Evolutionary conservation across 805 yeast species (phyloP), one percentile per base, ranked within the genome.

Genomic region (Lipomyces chichibuensis): DNA sequence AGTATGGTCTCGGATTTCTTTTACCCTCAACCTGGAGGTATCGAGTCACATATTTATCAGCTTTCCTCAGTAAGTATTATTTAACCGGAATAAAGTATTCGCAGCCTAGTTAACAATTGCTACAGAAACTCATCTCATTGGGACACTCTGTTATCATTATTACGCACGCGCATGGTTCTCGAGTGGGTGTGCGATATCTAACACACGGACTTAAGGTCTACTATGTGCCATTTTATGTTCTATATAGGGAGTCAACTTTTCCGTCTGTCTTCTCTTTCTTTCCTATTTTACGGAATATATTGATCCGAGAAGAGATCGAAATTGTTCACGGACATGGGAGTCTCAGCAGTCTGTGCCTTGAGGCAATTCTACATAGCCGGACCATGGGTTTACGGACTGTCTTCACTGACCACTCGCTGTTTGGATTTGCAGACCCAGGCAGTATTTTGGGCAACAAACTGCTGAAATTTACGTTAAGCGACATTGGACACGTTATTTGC

Each of bases 11-110:
- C 96, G 56, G 99, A 95, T 78, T 95, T 92, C 82, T 95, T 95
- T 85, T 95, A 90, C 79, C 99, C 99, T 11, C 99, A 95, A 76
- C 89, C 98, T 0, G 99, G 99, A 2, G 99, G 99, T 9, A 96
- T 95, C 1, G 99, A 95, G 77, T 87, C 94, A 69, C 99, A 95
- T 76, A 90, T 94, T 20, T 92, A 91, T 77, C 98, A 95, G 77
- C 79, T 95, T 29, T 88, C 98, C 0, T 96, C 71, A 57, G 74
- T 71, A 56, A 17, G 74, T 20, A 4, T 2, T 35, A 7, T 23
- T 33, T 23, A 35, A 4, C 8, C 20, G 20, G 49, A 43, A 43
- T 43, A 23, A 43, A n/a, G 49, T 43, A 43, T 17, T 43, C 9
- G 49, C 9, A 43, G 49, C 8, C 25, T 6, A 43, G 3, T 43